phyloP scores from a whole-genome alignment of 2,329 filamentous ascomycete species.

The Neospermospora avenae region DNA sequence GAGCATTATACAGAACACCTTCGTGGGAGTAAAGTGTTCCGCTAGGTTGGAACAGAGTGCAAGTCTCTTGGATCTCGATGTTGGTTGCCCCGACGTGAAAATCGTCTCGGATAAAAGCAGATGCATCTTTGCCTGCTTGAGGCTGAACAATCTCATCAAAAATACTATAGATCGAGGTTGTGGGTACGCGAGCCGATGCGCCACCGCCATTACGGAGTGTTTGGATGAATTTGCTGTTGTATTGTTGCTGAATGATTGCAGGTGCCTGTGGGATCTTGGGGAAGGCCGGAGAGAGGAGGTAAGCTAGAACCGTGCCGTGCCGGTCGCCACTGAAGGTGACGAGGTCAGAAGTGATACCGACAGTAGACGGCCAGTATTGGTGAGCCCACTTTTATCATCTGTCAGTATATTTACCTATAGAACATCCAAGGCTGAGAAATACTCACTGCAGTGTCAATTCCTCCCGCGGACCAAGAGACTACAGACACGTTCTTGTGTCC shows the following conservation, averaged over 20 bases:
- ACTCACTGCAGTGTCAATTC: neutral
- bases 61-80: neutral
- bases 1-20: neutral
- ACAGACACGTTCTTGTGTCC: neutral
- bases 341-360: neutral
- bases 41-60: neutral
- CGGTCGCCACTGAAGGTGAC: neutral
- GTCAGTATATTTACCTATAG: too few species aligned
- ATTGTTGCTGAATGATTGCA: neutral
- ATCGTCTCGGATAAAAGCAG: neutral
- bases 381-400: neutral
- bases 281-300: neutral
- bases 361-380: neutral
- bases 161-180: neutral
- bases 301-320: neutral
- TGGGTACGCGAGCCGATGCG: slow-evolving; percentile 1
- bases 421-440: too few species aligned
- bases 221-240: neutral
- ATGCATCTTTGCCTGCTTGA: neutral
- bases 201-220: neutral
- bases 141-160: slow-evolving; percentile 4
- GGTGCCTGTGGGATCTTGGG: neutral
- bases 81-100: neutral
- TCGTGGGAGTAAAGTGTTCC: neutral
- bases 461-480: neutral